Evolutionary conservation across 768 basidiomycete genomes (phyloP).

Genomic region (Russula compacta): DNA sequence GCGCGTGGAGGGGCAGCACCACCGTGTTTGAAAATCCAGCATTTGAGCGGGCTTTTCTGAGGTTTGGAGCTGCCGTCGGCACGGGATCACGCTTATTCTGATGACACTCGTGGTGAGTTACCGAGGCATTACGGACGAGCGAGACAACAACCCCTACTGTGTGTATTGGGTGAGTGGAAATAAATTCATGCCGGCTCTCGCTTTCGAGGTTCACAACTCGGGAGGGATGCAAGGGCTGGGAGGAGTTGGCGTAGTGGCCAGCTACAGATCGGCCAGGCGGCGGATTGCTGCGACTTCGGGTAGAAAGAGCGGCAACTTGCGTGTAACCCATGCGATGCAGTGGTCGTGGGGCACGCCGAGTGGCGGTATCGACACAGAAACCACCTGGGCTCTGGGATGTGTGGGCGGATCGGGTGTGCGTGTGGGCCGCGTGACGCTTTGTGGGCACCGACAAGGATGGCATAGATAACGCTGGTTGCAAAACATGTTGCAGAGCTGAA

Average conservation of each 20-base stretch:
- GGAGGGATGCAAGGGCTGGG: neutral
- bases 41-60: slow-evolving; percentile 13
- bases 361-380: neutral
- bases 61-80: neutral
- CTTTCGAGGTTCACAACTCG: neutral
- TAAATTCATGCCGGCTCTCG: neutral
- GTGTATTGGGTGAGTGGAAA: neutral
- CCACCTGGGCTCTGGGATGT: neutral
- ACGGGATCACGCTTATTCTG: neutral
- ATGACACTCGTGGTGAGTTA: neutral
- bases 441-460: neutral
- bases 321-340: neutral
- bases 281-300: slow-evolving; percentile 4
- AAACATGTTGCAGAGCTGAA: neutral
- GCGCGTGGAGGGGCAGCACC: neutral
- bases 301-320: neutral
- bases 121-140: neutral
- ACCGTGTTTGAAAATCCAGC: neutral
- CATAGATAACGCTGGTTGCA: neutral
- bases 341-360: neutral
- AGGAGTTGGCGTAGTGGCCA: neutral
- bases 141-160: neutral
- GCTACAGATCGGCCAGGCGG: neutral
- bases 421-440: neutral
- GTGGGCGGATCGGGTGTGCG: neutral